A percentile compares a stretch with the other conserved stretches of the same genome.
These are phyloP conservation scores for Psilocybe cubensis DNA, from an alignment of 768 basidiomycete genomes.

Conservation along the genomic window DNA sequence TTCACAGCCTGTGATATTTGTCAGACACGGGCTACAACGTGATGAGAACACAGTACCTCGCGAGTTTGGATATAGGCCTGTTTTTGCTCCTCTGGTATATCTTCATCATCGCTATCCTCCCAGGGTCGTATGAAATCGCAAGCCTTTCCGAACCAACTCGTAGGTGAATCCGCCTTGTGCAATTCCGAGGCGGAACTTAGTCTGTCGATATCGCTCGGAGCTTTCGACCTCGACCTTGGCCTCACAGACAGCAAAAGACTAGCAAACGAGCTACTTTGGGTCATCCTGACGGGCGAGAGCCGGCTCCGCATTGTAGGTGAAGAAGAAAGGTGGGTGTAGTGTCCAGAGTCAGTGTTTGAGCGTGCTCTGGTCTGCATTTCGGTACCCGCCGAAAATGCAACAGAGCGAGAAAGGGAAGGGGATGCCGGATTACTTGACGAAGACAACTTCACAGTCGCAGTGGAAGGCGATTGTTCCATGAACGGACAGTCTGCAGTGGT, in stretches of 20 bases:
- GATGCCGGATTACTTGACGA: constrained; percentile 14
- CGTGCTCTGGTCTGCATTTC: constrained; percentile 10
- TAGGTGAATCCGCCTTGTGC: constrained; percentile 16
- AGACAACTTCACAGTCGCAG: constrained; percentile 23
- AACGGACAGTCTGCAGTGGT: constrained; percentile 22
- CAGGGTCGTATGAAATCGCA: constrained; percentile 22
- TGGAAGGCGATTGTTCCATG: constrained; percentile 23
- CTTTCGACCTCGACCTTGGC: constrained; percentile 18
- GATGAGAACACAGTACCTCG: constrained; percentile 26
- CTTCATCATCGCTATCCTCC: constrained; percentile 21
- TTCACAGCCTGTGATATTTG: constrained; percentile 28
- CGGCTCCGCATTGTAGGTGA: constrained; percentile 16
- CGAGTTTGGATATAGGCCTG: constrained; percentile 34
- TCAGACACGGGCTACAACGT: neutral
- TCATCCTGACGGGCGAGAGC: constrained; percentile 11
- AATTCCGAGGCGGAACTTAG: constrained; percentile 2
- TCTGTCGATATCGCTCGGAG: constrained; percentile 2
- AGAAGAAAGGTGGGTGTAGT: constrained; percentile 5
- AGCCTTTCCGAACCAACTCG: constrained; percentile 27
- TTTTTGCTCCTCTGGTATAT: constrained; percentile 32
- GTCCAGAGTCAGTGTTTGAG: constrained; percentile 11
- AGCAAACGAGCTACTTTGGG: constrained; percentile 22
- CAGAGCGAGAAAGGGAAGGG: constrained; percentile 20
- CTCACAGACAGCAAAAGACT: constrained; percentile 19
- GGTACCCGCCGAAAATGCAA: constrained; percentile 20